These are phyloP conservation scores for sorghum (Sorghum bicolor) DNA, from an alignment of 176 grass and related monocot species.

Conservation along the genomic window DNA sequence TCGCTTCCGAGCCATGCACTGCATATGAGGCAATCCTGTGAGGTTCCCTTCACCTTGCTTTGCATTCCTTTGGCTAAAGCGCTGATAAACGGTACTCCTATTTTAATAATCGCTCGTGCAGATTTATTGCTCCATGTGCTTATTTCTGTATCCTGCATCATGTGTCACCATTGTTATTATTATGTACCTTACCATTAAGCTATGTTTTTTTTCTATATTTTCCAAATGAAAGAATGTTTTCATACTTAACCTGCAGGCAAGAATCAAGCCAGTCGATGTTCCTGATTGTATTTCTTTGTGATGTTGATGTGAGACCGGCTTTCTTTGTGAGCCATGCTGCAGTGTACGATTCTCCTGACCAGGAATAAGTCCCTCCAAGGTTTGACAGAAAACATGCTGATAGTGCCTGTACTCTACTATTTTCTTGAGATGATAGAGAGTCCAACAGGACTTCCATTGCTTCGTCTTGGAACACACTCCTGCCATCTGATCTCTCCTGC, in stretches of 20 bases:
- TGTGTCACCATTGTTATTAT: slow-evolving; percentile 3
- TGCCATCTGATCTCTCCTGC: slow-evolving; percentile 55
- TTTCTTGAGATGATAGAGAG: slow-evolving; percentile 54
- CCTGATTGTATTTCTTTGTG: slow-evolving; percentile 80
- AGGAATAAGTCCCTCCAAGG: slow-evolving; percentile 89
- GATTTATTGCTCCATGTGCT: slow-evolving; percentile 67
- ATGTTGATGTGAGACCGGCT: slow-evolving; percentile 68
- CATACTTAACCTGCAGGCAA: slow-evolving; percentile 75
- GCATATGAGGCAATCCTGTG: slow-evolving; percentile 68
- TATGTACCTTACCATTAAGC: slow-evolving; percentile 14
- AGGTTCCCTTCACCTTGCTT: slow-evolving; percentile 72
- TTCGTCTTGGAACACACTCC: slow-evolving; percentile 76
- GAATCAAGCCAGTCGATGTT: slow-evolving; percentile 83
- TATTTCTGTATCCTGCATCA: slow-evolving; percentile 80
- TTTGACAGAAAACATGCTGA: slow-evolving; percentile 75
- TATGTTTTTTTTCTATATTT: slow-evolving; percentile 1
- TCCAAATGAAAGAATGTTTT: slow-evolving; percentile 24
- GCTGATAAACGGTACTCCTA: slow-evolving; percentile 50
- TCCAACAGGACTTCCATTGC: slow-evolving; percentile 76
- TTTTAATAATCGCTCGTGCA: slow-evolving; percentile 48
- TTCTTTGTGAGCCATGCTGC: slow-evolving; percentile 73
- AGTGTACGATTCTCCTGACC: slow-evolving; percentile 87
- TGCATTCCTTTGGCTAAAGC: slow-evolving; percentile 75
- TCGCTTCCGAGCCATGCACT: slow-evolving; percentile 78
- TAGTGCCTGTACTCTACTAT: slow-evolving; percentile 63